phyloP scores from a whole-genome alignment of 2,329 filamentous ascomycete species.

The Talaromyces pinophilus region DNA sequence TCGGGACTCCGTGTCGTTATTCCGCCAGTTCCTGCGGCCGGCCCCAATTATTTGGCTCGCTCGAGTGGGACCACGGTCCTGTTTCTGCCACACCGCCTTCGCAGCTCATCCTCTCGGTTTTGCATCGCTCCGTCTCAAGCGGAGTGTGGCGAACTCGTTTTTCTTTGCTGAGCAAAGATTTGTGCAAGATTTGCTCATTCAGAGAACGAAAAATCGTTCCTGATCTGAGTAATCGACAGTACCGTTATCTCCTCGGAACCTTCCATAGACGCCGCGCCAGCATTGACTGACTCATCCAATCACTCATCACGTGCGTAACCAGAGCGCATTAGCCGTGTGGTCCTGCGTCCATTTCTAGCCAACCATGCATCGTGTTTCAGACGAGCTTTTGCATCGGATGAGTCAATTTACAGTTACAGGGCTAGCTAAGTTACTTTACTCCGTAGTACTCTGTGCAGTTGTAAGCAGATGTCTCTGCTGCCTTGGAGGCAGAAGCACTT shows the following conservation, averaged over 20 bases:
- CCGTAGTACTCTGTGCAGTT: too few species aligned
- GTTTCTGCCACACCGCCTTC: slow-evolving; percentile 5
- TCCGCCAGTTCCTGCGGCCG: slow-evolving; percentile 12
- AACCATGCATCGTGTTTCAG: background rate
- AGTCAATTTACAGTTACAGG: background rate
- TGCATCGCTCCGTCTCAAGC: background rate
- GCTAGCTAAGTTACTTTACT: background rate
- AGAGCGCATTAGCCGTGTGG: slow-evolving; percentile 3
- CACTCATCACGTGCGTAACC: slow-evolving; percentile 8
- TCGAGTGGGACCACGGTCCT: background rate
- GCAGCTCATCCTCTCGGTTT: background rate
- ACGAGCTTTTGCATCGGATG: background rate
- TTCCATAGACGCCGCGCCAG: background rate
- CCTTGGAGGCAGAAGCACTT: slow-evolving; percentile 5
- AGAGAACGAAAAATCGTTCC: background rate
- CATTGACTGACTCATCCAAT: background rate
- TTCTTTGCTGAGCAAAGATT: background rate
- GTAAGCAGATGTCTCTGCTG: background rate
- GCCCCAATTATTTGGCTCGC: slow-evolving; percentile 7
- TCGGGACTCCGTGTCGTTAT: background rate
- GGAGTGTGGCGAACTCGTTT: background rate
- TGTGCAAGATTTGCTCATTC: background rate
- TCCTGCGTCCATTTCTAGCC: background rate
- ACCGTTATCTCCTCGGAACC: background rate
- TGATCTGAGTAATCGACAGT: background rate